Evolutionary conservation across 108 stramenopile species (phyloP).

Genomic region (Fistulifera solaris): DNA sequence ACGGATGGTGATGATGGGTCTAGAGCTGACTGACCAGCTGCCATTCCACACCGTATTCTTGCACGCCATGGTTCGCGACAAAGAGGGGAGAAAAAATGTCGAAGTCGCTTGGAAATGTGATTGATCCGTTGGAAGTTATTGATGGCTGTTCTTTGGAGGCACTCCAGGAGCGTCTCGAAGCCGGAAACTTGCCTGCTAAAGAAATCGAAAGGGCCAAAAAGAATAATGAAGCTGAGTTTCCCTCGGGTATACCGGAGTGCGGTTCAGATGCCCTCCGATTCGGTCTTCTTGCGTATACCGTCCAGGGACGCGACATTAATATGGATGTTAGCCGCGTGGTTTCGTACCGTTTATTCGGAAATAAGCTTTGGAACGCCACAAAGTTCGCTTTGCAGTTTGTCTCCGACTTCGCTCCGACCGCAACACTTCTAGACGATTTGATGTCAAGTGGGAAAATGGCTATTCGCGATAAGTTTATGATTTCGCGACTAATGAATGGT

Average conservation of each 20-base stretch:
- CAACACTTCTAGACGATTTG: conserved; percentile 70
- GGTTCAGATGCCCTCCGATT: conserved; percentile 98
- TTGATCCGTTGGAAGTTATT: conserved; percentile 98
- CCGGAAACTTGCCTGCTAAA: conserved; percentile 90
- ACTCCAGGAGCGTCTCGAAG: conserved; percentile 80
- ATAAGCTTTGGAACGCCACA: conserved; percentile 99
- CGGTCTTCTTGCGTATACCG: conserved; percentile 96
- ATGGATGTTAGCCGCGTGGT: conserved; percentile 97
- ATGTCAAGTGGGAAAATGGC: conserved; percentile 79
- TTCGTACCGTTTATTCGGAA: conserved; percentile 97
- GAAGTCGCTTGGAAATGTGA: conserved; percentile 97
- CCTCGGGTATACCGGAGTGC: conserved; percentile 97
- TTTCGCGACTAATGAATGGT: conserved; percentile 85
- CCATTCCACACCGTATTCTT: conserved; percentile 97
- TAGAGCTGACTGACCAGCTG: conserved; percentile 91
- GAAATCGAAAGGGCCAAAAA: conserved; percentile 94
- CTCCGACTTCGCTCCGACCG: conserved; percentile 80
- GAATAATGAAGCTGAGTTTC: conserved; percentile 89
- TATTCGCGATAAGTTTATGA: conserved; percentile 83
- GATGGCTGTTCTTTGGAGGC: conserved; percentile 83
- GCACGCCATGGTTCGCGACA: conserved; percentile 99
- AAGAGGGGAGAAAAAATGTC: conserved; percentile 98
- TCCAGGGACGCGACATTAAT: conserved; percentile 97
- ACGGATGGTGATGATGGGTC: conserved; percentile 99
- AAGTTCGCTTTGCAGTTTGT: conserved; percentile 83